Evolutionary conservation across 441 rosid genomes (phyloP).

Genomic region (Bruguiera hainesii): DNA sequence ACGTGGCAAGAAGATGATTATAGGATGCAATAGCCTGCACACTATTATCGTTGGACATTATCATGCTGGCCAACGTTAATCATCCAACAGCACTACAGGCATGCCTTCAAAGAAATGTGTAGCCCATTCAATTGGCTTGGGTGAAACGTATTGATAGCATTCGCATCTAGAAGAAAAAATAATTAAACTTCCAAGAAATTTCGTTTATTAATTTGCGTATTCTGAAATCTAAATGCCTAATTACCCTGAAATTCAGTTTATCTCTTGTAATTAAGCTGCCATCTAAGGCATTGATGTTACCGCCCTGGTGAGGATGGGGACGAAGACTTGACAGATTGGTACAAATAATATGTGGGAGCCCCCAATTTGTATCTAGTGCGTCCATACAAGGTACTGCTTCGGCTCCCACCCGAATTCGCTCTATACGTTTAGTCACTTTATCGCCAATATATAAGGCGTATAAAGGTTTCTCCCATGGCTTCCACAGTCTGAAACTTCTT

Average conservation of each 20-base stretch:
- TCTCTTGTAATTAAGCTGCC: constrained; percentile 24
- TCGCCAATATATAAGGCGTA: neutral
- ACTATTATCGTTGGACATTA: no score
- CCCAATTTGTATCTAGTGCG: constrained; percentile 12
- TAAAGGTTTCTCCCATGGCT: constrained; percentile 18
- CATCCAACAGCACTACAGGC: no score
- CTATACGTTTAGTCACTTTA: neutral
- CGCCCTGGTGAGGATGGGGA: constrained; percentile 22
- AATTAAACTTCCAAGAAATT: no score
- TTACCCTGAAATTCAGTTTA: constrained; percentile 21
- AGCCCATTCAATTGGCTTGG: no score
- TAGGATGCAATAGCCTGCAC: no score
- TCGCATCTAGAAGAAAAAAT: no score
- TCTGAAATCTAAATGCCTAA: no score
- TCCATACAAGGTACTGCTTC: constrained; percentile 22
- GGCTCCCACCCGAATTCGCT: constrained; percentile 27
- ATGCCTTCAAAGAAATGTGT: no score
- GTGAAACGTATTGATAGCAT: no score
- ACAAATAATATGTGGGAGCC: constrained; percentile 31
- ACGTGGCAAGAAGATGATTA: no score
- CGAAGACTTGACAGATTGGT: constrained; percentile 28
- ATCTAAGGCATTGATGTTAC: constrained; percentile 25
- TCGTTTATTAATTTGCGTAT: no score
- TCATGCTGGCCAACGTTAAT: no score
- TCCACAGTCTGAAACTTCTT: neutral